Evolutionary conservation across 345 rosid genomes (phyloP), one percentile per base, ranked within the genome.

Genomic region (Dimocarpus longan): DNA sequence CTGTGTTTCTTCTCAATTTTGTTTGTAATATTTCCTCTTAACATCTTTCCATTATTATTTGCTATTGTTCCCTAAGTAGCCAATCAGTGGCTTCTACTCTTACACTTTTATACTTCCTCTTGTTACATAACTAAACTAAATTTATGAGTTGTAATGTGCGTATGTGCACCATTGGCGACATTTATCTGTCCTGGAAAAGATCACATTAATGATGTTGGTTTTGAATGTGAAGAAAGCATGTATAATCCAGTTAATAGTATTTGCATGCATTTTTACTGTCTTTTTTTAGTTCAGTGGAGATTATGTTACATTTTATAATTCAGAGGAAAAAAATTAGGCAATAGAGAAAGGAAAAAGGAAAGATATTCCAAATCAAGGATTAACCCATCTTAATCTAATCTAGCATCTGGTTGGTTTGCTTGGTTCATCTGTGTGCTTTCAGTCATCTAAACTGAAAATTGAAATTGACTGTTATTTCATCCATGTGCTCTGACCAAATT

Each of bases 1-100:
- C 52, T 42, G 52, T n/a, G 5, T 71, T 81, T 77, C 43, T 43
- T 68, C 66, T 73, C 68, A 19, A 37, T 40, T 77, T 54, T 37
- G 16, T 54, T 32, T 72, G 11, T 21, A 5, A 21, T 8, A 18
- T 60, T 37, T 37, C 54, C 43, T 10, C 32, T 70, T 22, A 28
- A 10, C 28, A 37, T 22, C 28, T 42, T 12, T 39, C 28, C 5
- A 19, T 60, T 10, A 3, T 64, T 59, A 16, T 66, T n/a, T 66
- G 21, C 52, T 13, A 39, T 56, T 18, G 12, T 76, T 19, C 37
- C n/a, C 60, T 44, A 9, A 24, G 18, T 0, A 12, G 11, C 60
- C 70, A 48, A 75, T 1, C 10, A 21, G 13, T 15, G 37, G 32
- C 44, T 3, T 44, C 28, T 62, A n/a, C 10, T 26, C 40, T 44